A percentile compares a stretch with the other conserved stretches of the same genome.
These are phyloP conservation scores for Moelleriella libera DNA, from an alignment of 2,329 filamentous ascomycete genomes.

Conservation along the genomic window DNA sequence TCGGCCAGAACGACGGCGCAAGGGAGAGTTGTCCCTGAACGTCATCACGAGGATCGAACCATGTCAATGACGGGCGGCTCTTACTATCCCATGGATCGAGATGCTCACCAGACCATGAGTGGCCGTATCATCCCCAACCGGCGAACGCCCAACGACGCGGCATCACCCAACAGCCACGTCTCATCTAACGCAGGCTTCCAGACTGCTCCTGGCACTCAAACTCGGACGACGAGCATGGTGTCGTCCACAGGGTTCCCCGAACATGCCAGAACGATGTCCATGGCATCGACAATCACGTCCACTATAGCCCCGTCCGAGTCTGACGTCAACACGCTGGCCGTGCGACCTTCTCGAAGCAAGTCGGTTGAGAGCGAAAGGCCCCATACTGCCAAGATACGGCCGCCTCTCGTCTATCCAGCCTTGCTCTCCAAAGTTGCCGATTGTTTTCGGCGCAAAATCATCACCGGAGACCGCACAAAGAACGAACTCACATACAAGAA, in stretches of 20 bases:
- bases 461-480: slow-evolving; percentile 78
- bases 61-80: slow-evolving; percentile 81
- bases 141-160: slow-evolving; percentile 29
- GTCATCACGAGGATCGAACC: slow-evolving; percentile 78
- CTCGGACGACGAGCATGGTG: slow-evolving; percentile 46
- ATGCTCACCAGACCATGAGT: slow-evolving; percentile 83
- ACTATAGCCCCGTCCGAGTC: slow-evolving; percentile 53
- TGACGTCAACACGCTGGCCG: slow-evolving; percentile 31
- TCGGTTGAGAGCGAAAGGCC: slow-evolving; percentile 40
- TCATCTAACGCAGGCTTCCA: slow-evolving; percentile 22
- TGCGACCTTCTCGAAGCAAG: slow-evolving; percentile 43
- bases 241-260: slow-evolving; percentile 35
- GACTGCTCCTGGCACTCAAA: slow-evolving; percentile 37
- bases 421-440: slow-evolving; percentile 86
- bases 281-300: slow-evolving; percentile 70
- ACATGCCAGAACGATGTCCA: slow-evolving; percentile 65
- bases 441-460: slow-evolving; percentile 80
- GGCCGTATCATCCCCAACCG: slow-evolving; percentile 76
- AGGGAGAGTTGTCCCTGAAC: slow-evolving; percentile 79
- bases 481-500: slow-evolving; percentile 96
- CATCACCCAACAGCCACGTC: slow-evolving; percentile 19
- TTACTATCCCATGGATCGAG: slow-evolving; percentile 53
- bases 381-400: slow-evolving; percentile 47
- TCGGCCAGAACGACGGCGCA: slow-evolving; percentile 77
- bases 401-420: slow-evolving; percentile 87